These are phyloP conservation scores for Pestalotiopsis sp. DNA, from an alignment of 2,329 filamentous ascomycete species.

Conservation along the genomic window DNA sequence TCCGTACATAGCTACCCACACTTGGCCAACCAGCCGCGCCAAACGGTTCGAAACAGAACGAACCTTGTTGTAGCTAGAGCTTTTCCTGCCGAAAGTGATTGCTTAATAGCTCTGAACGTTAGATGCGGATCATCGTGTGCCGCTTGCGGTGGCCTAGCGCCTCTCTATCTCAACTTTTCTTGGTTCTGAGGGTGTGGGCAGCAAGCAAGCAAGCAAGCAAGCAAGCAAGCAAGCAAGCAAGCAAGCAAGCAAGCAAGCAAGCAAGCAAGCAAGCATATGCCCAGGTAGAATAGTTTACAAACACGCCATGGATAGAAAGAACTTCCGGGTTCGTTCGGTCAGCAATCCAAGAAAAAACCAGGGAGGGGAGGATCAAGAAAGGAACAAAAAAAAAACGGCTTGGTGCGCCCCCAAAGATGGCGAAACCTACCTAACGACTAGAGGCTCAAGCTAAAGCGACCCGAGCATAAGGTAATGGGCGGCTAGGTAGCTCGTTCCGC, in stretches of 20 bases:
- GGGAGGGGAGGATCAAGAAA: no score
- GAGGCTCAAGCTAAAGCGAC: constrained; percentile 1
- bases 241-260: not conserved
- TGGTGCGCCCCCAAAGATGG: not conserved
- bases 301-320: no score
- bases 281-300: not conserved
- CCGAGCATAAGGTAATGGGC: constrained; percentile 11
- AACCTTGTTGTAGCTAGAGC: not conserved
- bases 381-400: not conserved
- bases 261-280: not conserved
- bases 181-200: not conserved
- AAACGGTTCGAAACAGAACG: not conserved
- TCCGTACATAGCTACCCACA: not conserved
- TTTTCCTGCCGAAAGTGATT: not conserved
- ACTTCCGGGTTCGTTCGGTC: not conserved
- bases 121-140: not conserved
- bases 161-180: not conserved
- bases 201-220: not conserved
- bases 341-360: not conserved
- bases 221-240: not conserved
- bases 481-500: not conserved
- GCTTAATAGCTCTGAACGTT: not conserved
- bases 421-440: constrained; percentile 7
- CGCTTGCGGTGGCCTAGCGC: not conserved
- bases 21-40: not conserved